These are phyloP conservation scores for Nidula microcarpa DNA, from an alignment of 768 basidiomycete species.

Conservation along the genomic window DNA sequence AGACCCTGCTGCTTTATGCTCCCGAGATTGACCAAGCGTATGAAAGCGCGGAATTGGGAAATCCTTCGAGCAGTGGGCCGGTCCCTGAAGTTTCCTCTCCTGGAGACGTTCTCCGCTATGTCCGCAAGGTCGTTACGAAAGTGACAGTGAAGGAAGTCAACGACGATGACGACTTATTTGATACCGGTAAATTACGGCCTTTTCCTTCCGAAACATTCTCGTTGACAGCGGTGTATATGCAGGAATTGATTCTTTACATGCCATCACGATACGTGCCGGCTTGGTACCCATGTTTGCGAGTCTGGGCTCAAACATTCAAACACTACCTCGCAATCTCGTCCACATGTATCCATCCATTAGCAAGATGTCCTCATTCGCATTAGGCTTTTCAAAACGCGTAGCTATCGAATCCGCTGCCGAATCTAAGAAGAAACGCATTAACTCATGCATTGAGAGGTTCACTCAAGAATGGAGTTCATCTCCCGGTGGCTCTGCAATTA, in stretches of 20 bases:
- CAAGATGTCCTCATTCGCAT: not conserved
- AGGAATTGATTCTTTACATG: constrained; percentile 8
- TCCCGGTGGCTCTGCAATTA: constrained; percentile 4
- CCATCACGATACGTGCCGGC: constrained; percentile 5
- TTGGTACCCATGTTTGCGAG: constrained; percentile 1
- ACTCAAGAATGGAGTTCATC: not conserved
- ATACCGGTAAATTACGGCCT: constrained; percentile 1
- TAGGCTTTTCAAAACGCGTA: not conserved
- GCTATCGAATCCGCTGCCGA: not conserved
- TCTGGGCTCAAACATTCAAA: not conserved
- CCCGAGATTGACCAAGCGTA: constrained; percentile 20
- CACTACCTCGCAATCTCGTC: constrained; percentile 4
- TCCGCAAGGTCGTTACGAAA: constrained; percentile 1
- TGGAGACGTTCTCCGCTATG: constrained; percentile 4
- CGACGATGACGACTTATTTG: constrained; percentile 5
- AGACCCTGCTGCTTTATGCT: constrained; percentile 13
- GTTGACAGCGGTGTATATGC: no score
- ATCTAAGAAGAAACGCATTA: not conserved
- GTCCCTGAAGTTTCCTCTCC: constrained; percentile 1
- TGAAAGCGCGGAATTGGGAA: constrained; percentile 3
- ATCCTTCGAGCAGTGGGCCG: not conserved
- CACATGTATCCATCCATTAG: constrained; percentile 1
- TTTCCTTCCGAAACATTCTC: not conserved
- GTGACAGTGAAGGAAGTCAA: constrained; percentile 1
- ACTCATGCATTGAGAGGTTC: constrained; percentile 2